These are phyloP conservation scores for Cornus florida DNA, from an alignment of 148 eudicot species.

Conservation along the genomic window DNA sequence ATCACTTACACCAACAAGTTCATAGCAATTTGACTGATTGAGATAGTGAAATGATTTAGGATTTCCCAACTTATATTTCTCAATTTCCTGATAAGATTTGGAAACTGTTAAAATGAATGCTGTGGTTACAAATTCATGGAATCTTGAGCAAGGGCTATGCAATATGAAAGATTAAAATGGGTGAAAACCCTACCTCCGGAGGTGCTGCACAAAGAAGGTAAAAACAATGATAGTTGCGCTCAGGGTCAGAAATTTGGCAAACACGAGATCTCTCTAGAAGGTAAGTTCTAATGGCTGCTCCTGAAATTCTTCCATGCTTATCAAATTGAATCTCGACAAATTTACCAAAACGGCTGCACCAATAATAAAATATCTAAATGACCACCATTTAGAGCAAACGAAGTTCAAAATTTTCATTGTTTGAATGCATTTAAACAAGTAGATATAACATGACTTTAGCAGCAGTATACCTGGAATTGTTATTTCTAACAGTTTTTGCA, in stretches of 20 bases:
- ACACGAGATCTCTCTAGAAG: conserved; percentile 97
- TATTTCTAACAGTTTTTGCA: conserved; percentile 93
- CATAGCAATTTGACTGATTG: conserved; percentile 75
- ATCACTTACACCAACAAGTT: conserved; percentile 74
- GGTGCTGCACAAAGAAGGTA: conserved; percentile 92
- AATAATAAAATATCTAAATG: conserved; percentile 8
- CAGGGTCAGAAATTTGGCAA: conserved; percentile 87
- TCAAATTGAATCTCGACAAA: conserved; percentile 93
- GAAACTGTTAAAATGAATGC: conserved; percentile 20
- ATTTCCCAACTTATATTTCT: conserved; percentile 74
- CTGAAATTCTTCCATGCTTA: conserved; percentile 82
- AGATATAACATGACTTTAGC: neutral
- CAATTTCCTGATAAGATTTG: conserved; percentile 50
- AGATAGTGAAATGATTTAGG: conserved; percentile 81
- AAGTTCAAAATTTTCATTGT: neutral
- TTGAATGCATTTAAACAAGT: neutral
- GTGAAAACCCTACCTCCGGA: conserved; percentile 44
- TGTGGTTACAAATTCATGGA: conserved; percentile 7
- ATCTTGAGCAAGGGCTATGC: neutral
- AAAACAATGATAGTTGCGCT: conserved; percentile 88
- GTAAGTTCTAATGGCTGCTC: conserved; percentile 93
- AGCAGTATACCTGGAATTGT: conserved; percentile 70
- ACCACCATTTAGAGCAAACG: neutral
- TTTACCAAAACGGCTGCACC: conserved; percentile 88
- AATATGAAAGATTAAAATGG: neutral